Evolutionary conservation across 352 stramenopile genomes (phyloP).

Genomic region (Phytophthora syringae): DNA sequence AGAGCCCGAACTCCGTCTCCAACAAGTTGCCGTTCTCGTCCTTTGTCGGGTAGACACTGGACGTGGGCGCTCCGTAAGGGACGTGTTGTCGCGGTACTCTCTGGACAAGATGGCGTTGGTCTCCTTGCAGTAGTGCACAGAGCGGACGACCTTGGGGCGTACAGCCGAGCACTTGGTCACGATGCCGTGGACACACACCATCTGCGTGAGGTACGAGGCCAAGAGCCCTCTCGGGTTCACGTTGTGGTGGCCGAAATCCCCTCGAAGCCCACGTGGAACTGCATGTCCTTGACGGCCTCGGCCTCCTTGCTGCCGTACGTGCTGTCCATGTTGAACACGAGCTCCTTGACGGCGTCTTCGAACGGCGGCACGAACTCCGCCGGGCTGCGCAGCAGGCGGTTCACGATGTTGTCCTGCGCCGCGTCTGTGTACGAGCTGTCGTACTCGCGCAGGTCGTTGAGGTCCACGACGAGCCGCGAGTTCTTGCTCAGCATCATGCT

Average conservation of each 20-base stretch:
- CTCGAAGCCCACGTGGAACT: conserved; percentile 91
- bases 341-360: conserved; percentile 82
- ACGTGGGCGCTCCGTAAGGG: conserved; percentile 91
- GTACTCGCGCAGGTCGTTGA: conserved; percentile 93
- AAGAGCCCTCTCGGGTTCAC: conserved; percentile 94
- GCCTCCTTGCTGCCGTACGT: conserved; percentile 82
- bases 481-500: conserved; percentile 83
- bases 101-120: conserved; percentile 93
- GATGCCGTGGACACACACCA: conserved; percentile 99
- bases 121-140: conserved; percentile 98
- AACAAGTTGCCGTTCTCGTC: conserved; percentile 97
- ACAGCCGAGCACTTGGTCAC: conserved; percentile 98
- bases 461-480: conserved; percentile 83
- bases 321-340: conserved; percentile 84
- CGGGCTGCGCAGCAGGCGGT: conserved; percentile 71
- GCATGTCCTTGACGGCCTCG: conserved; percentile 71
- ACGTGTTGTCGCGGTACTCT: conserved; percentile 98
- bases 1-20: conserved; percentile 99
- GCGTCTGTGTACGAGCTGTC: conserved; percentile 83
- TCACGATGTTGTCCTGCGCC: conserved; percentile 81
- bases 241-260: conserved; percentile 94
- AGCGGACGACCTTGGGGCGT: conserved; percentile 97
- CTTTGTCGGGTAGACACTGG: conserved; percentile 94
- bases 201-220: conserved; percentile 90
- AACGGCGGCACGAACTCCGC: conserved; percentile 88